Percentiles rank a stretch among this genome's conserved stretches.
These are phyloP conservation scores for Penicillium silybi DNA, from an alignment of 495 filamentous ascomycete species.

Conservation along the genomic window DNA sequence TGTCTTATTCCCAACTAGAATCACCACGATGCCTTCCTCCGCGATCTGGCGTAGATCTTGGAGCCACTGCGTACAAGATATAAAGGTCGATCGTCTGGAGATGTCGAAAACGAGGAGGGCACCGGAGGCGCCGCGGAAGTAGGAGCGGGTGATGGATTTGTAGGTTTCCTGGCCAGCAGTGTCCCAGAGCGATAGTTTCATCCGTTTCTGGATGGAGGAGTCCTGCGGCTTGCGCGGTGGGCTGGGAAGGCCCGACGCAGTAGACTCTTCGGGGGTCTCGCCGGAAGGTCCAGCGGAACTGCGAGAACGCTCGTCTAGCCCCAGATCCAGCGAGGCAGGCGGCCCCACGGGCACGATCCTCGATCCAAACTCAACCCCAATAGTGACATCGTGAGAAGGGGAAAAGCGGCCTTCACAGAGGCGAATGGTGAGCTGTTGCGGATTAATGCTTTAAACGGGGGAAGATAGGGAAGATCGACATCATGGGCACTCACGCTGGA, in stretches of 20 bases:
- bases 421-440: constrained; percentile 73
- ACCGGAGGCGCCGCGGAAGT: constrained; percentile 90
- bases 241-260: constrained; percentile 30
- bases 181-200: constrained; percentile 87
- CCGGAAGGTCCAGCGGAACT: constrained; percentile 4
- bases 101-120: constrained; percentile 96
- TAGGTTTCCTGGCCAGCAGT: constrained; percentile 97
- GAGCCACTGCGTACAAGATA: constrained; percentile 83
- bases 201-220: constrained; percentile 59
- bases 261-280: constrained; percentile 17
- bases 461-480: background rate
- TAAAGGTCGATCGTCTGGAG: constrained; percentile 77
- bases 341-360: constrained; percentile 90
- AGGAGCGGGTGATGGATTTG: constrained; percentile 89
- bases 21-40: constrained; percentile 87
- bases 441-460: constrained; percentile 8
- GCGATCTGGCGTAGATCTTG: constrained; percentile 89
- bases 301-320: constrained; percentile 20
- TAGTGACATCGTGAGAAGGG: constrained; percentile 90
- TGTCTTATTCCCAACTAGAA: constrained; percentile 91
- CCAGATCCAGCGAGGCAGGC: constrained; percentile 51
- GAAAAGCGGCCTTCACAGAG: constrained; percentile 97
- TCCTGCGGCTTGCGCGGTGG: constrained; percentile 34
- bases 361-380: constrained; percentile 95
- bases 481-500: constrained; percentile 52